Evolutionary conservation across 306 rosid genomes (phyloP).

Genomic region (Canavalia ensiformis): DNA sequence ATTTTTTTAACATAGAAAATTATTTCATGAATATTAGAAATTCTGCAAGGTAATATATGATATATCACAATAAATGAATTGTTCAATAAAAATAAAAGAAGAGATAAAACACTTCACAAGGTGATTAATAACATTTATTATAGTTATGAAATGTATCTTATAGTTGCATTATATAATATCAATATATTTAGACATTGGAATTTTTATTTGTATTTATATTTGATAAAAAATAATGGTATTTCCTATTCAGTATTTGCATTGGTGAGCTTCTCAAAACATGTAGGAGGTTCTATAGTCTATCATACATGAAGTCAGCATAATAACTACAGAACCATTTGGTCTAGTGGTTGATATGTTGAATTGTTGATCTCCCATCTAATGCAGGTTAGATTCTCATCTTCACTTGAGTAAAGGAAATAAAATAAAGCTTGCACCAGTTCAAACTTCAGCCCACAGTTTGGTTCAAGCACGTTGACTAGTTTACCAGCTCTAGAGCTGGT

Average conservation of each 20-base stretch:
- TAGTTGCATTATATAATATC: neutral
- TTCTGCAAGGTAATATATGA: neutral
- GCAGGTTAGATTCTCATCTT: neutral
- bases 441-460: neutral
- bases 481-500: neutral
- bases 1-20: neutral
- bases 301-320: neutral
- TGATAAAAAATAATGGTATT: neutral
- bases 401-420: neutral
- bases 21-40: neutral
- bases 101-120: neutral
- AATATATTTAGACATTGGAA: neutral
- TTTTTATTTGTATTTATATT: neutral
- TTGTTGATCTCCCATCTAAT: neutral
- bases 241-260: conserved; percentile 1
- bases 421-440: neutral
- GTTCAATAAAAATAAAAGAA: neutral
- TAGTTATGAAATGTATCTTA: neutral
- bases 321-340: neutral
- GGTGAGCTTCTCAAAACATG: neutral
- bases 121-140: neutral
- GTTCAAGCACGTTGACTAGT: neutral
- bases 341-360: neutral
- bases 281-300: neutral
- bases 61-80: neutral